A percentile compares a stretch with the other conserved stretches of the same genome.
Conservation (phyloP, 148 eudicot genomes). For the Chenopodium berlandieri region DNA sequence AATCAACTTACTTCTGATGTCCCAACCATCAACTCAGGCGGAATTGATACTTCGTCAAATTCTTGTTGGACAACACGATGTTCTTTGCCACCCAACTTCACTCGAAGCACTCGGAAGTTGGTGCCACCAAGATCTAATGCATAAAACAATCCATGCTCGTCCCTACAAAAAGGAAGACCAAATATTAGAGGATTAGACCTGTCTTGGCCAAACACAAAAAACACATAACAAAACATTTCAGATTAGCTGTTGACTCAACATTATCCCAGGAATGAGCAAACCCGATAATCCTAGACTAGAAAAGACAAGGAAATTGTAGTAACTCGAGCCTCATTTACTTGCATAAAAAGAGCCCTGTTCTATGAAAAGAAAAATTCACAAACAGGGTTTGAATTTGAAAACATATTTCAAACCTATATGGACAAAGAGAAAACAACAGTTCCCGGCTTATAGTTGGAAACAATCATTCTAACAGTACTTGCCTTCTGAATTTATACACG, state of each 20-base stretch:
- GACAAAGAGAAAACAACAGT: neutral
- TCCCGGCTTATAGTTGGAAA: neutral
- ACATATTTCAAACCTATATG: neutral
- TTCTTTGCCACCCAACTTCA: slow-evolving; percentile 80
- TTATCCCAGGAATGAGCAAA: neutral
- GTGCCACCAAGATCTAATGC: slow-evolving; percentile 99
- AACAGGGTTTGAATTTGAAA: neutral
- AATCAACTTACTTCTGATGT: slow-evolving; percentile 63
- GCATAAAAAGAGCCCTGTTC: neutral
- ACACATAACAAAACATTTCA: slow-evolving; percentile 1
- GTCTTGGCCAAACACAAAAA: slow-evolving; percentile 4
- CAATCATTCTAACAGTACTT: neutral
- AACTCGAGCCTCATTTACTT: too few relatives aligned
- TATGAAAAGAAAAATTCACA: too few relatives aligned
- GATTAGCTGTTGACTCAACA: neutral
- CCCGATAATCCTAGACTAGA: neutral
- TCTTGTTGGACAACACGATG: slow-evolving; percentile 61
- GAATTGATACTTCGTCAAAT: slow-evolving; percentile 77
- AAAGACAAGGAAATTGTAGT: neutral
- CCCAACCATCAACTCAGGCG: slow-evolving; percentile 84
- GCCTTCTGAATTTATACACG: neutral
- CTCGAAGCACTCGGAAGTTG: slow-evolving; percentile 91
- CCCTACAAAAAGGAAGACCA: slow-evolving; percentile 39
- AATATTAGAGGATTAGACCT: slow-evolving; percentile 11
- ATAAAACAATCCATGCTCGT: slow-evolving; percentile 84